These are phyloP conservation scores for Botrytis tulipae DNA, from an alignment of 2,329 filamentous ascomycete genomes.

Conservation along the genomic window DNA sequence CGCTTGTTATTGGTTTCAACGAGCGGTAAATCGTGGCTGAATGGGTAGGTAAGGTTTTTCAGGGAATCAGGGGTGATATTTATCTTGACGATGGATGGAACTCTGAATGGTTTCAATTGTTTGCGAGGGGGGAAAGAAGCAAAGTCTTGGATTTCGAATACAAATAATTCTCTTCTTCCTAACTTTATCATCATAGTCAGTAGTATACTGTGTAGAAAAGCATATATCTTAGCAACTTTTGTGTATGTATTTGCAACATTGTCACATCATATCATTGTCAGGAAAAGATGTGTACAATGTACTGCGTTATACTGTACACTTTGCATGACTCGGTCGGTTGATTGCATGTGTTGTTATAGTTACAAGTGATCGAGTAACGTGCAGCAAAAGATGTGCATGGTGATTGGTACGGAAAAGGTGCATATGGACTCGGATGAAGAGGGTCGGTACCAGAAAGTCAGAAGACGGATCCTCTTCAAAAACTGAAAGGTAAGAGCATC, in stretches of 20 bases:
- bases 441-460: conserved; percentile 19
- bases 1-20: conserved; percentile 1
- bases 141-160: background rate
- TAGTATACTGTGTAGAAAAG: background rate
- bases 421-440: conserved; percentile 14
- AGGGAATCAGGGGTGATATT: background rate
- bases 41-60: background rate
- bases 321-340: conserved; percentile 24
- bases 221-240: background rate
- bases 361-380: conserved; percentile 22
- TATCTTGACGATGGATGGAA: background rate
- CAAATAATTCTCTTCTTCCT: background rate
- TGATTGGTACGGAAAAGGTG: conserved; percentile 15
- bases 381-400: conserved; percentile 1
- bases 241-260: conserved; percentile 9
- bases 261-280: conserved; percentile 6
- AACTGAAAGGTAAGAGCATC: conserved; percentile 6
- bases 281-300: conserved; percentile 11
- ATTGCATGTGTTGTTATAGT: conserved; percentile 22
- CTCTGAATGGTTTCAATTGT: conserved; percentile 4
- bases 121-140: background rate
- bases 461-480: conserved; percentile 7
- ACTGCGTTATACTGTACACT: conserved; percentile 14
- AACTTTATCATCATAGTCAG: background rate
- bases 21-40: conserved; percentile 17